Conservation (phyloP, 2,329 filamentous ascomycete genomes). For the Laburnicola sp. region DNA sequence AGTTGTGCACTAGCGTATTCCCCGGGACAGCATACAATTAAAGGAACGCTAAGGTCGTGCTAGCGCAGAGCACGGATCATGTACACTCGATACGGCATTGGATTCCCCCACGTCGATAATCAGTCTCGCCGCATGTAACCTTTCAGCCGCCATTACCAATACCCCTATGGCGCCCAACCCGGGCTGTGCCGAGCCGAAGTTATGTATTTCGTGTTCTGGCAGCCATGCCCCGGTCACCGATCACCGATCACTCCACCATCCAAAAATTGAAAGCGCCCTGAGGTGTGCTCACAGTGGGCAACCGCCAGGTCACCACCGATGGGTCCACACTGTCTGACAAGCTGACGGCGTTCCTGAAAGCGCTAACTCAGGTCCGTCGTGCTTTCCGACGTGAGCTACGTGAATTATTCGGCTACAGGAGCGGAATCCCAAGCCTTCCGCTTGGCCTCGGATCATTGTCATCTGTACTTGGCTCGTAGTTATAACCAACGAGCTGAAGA, state of each 20-base stretch:
- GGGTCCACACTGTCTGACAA: slow-evolving; percentile 5
- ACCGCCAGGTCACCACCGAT: not conserved
- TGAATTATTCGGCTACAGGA: not conserved
- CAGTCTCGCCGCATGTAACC: slow-evolving; percentile 1
- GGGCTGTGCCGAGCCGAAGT: slow-evolving; percentile 2
- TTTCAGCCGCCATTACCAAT: slow-evolving; percentile 3
- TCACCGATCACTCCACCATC: no score
- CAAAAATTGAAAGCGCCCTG: no score
- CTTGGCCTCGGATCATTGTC: not conserved
- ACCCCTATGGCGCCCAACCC: not conserved
- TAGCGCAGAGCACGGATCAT: slow-evolving; percentile 2
- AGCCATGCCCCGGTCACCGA: no score
- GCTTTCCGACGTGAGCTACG: not conserved
- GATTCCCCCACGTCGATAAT: not conserved
- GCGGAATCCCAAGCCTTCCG: slow-evolving; percentile 1
- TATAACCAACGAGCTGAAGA: not conserved
- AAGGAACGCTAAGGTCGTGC: not conserved
- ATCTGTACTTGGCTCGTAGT: not conserved
- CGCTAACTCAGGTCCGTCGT: not conserved
- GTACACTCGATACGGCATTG: slow-evolving; percentile 1
- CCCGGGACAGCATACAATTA: no score
- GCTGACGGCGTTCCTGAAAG: not conserved
- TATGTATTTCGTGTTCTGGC: no score
- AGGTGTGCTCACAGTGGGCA: slow-evolving; percentile 4
- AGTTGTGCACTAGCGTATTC: no score